Evolutionary conservation across 148 eudicot species (phyloP), one percentile per base, ranked within the genome.

Genomic region (Cornus kousa): DNA sequence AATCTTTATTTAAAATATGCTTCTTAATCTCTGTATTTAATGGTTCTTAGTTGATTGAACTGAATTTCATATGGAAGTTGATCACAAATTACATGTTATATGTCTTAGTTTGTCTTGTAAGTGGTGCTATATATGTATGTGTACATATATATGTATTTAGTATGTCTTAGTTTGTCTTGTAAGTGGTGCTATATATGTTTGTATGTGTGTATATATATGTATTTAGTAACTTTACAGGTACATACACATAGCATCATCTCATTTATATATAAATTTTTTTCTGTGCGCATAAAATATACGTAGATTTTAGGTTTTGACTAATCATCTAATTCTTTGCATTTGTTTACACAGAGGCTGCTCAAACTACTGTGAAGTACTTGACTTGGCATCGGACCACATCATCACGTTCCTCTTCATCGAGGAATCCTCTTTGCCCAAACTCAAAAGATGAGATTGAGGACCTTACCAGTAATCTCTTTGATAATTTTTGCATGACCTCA

Each of bases 321-420:
- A 17, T 17, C 19, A 62, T 17, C 66, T 62, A n/a, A 17, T 62
- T 62, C 22, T n/a, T 62, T 62, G 66, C 23, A 20, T 62, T 3
- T 62, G 66, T 62, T n/a, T 19, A 28, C 19, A 24, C 83, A 95
- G 98, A 86, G 82, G 94, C 94, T 83, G 88, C 85, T 74, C 91
- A 93, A 85, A 79, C 78, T 71, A 82, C 93, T 55, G 85, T 83
- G 69, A 93, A 93, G 86, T 95, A 91, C 89, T 77, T 95, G 71
- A 93, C 97, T 40, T 95, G 97, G 98, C 98, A 93, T 82, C 90
- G 93, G 77, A 92, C 96, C 60, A 82, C 88, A 62, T 95, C 98
- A 66, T 89, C 94, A 7, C 97, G 83, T 65, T 91, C 97, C 17
- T 82, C 93, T 76, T 93, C 97, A 28, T 93, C 95, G 37, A 86